A percentile compares a stretch with the other conserved stretches of the same genome.
Conservation (phyloP, 108 stramenopile genomes). For the Schizochytrium sp. region DNA sequence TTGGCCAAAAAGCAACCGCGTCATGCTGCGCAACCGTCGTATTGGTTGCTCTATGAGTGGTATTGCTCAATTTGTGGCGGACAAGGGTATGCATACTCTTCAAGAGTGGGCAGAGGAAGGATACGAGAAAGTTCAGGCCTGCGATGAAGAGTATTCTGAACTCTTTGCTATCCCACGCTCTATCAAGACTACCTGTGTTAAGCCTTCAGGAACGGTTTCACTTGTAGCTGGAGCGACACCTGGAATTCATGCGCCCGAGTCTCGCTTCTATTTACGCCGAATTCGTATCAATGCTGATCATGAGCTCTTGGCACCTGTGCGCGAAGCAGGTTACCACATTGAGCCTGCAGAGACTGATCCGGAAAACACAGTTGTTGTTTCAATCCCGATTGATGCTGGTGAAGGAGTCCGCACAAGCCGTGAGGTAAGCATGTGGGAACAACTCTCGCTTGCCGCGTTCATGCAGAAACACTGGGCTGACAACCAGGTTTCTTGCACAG, state of each 20-base stretch:
- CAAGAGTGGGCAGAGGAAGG: constrained; percentile 72
- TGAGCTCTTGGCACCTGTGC: constrained; percentile 69
- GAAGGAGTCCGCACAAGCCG: constrained; percentile 73
- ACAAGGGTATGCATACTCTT: constrained; percentile 69
- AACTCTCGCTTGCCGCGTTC: constrained; percentile 77
- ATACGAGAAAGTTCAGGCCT: constrained; percentile 60
- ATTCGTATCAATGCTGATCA: constrained; percentile 71
- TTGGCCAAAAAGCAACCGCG: constrained; percentile 74
- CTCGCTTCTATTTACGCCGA: constrained; percentile 75
- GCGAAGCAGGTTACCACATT: constrained; percentile 72
- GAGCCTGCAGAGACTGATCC: constrained; percentile 69
- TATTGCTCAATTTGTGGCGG: constrained; percentile 76
- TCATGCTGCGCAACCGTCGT: constrained; percentile 75
- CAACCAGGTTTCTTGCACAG: constrained; percentile 79
- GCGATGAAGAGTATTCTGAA: constrained; percentile 64
- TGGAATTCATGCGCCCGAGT: constrained; percentile 78
- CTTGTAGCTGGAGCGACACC: constrained; percentile 80
- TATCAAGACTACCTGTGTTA: constrained; percentile 77
- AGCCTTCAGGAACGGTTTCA: constrained; percentile 78
- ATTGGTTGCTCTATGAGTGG: constrained; percentile 78
- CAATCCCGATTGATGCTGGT: constrained; percentile 76
- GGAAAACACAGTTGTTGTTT: constrained; percentile 72
- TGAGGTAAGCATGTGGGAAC: constrained; percentile 76
- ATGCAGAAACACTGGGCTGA: constrained; percentile 78
- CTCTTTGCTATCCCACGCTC: constrained; percentile 70